Evolutionary conservation across 78 protist species (phyloP).

Genomic region (slime mould (Dictyostelium discoideum)): DNA sequence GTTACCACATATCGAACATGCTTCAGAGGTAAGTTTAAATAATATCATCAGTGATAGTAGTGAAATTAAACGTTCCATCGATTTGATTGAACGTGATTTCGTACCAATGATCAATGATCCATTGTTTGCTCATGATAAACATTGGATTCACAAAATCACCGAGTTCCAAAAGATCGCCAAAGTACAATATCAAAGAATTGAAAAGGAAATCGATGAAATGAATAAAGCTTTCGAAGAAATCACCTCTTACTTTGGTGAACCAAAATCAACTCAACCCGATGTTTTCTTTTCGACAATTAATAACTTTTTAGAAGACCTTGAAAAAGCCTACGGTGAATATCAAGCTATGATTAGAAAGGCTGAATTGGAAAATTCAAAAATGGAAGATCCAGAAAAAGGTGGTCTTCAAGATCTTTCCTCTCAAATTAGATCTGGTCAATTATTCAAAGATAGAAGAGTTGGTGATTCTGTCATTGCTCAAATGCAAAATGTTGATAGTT

Average conservation of each 20-base stretch:
- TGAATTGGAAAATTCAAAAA: conserved; percentile 1
- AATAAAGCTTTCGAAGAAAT: conserved; percentile 27
- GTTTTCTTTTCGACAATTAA: conserved; percentile 40
- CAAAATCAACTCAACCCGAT: conserved; percentile 39
- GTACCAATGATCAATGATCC: conserved; percentile 6
- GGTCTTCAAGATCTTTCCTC: conserved; percentile 45
- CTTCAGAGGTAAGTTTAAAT: conserved; percentile 23
- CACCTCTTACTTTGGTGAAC: conserved; percentile 24
- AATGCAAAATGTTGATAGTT: conserved; percentile 16
- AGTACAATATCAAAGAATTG: not conserved
- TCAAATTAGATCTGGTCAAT: conserved; percentile 49
- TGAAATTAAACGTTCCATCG: conserved; percentile 52
- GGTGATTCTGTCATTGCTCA: not conserved
- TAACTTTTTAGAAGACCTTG: conserved; percentile 40
- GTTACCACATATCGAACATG: conserved; percentile 51
- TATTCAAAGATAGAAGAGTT: conserved; percentile 46
- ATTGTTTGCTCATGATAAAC: not conserved
- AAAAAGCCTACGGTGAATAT: conserved; percentile 45
- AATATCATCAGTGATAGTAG: conserved; percentile 9
- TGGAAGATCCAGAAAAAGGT: conserved; percentile 73
- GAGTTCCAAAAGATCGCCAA: conserved; percentile 20
- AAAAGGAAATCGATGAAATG: conserved; percentile 45
- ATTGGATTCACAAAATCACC: not conserved
- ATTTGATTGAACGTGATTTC: conserved; percentile 52
- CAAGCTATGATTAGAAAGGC: conserved; percentile 14